phyloP scores from a whole-genome alignment of 257 asterid species.

The Cynanchum wilfordii region DNA sequence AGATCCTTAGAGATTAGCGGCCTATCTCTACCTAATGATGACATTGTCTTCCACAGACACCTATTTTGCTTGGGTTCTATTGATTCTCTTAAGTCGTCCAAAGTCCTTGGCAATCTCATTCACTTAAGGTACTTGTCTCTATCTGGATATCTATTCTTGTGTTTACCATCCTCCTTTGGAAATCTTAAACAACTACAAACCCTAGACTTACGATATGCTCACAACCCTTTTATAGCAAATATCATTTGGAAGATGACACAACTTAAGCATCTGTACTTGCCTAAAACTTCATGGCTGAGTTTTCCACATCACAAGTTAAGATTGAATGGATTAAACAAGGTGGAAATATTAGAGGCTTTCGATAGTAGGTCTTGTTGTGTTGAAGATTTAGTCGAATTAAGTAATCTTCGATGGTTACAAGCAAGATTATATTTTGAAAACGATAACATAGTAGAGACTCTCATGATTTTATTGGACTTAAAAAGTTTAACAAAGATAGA shows the following conservation, averaged over 20 bases:
- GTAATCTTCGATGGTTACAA: not conserved
- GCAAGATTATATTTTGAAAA: rapidly evolving
- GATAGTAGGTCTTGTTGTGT: not conserved
- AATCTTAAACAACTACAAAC: not conserved
- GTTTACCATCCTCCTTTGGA: not conserved
- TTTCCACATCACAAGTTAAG: not conserved
- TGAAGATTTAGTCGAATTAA: not conserved
- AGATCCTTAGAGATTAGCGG: not conserved
- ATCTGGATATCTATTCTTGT: not conserved
- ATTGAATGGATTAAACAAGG: not conserved
- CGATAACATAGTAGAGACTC: not conserved
- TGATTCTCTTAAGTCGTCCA: not conserved
- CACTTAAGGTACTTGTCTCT: not conserved
- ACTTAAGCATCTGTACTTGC: constrained; percentile 5
- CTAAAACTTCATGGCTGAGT: too few species aligned
- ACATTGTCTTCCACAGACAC: too few species aligned
- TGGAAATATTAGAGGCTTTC: not conserved
- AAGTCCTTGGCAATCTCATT: not conserved
- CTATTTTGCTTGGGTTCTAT: too few species aligned
- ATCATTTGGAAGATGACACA: too few species aligned
- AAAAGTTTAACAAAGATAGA: constrained; percentile 41
- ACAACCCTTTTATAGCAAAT: not conserved
- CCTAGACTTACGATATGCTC: not conserved
- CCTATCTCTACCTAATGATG: not conserved
- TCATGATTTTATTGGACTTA: constrained; percentile 16